A percentile compares a stretch with the other conserved stretches of the same genome.
These are phyloP conservation scores for Leptographium radiaticola DNA, from an alignment of 2,329 filamentous ascomycete genomes.

Conservation along the genomic window DNA sequence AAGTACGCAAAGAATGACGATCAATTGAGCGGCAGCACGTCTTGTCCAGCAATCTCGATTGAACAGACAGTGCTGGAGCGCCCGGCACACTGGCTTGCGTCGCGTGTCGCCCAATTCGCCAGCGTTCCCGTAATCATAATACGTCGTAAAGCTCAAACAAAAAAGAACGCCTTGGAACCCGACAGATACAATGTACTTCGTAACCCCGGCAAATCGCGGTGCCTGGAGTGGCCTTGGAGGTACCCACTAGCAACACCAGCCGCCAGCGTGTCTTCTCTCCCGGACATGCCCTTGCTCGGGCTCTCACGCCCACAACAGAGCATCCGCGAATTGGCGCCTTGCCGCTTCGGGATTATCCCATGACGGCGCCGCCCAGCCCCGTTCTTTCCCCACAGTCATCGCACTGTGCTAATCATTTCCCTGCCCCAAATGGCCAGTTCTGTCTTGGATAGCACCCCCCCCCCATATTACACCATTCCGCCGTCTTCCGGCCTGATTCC, in stretches of 20 bases:
- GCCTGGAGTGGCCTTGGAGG: neutral
- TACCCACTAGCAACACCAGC: neutral
- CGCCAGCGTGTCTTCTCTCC: neutral
- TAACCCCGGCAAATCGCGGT: neutral
- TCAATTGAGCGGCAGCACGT: too few relatives aligned
- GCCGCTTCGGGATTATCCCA: conserved; percentile 8
- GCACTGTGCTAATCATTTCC: conserved; percentile 5
- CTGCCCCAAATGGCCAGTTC: neutral
- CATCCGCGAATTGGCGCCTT: conserved; percentile 5
- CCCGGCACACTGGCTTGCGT: neutral
- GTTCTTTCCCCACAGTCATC: neutral
- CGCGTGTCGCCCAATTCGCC: neutral
- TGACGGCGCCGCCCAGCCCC: conserved; percentile 10
- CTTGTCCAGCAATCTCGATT: too few relatives aligned
- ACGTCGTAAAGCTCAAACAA: neutral
- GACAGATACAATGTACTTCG: neutral
- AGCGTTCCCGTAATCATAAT: neutral
- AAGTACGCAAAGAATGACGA: too few relatives aligned
- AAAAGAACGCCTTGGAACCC: neutral
- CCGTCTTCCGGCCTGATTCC: conserved; percentile 5
- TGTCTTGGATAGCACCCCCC: neutral
- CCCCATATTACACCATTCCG: conserved; percentile 1
- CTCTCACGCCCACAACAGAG: neutral
- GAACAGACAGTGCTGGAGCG: neutral
- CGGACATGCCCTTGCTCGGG: neutral